Percentiles rank a stretch among this genome's conserved stretches.
Evolutionary conservation across 805 yeast genomes (phyloP).

Genomic region (Pichia phayaonensis): DNA sequence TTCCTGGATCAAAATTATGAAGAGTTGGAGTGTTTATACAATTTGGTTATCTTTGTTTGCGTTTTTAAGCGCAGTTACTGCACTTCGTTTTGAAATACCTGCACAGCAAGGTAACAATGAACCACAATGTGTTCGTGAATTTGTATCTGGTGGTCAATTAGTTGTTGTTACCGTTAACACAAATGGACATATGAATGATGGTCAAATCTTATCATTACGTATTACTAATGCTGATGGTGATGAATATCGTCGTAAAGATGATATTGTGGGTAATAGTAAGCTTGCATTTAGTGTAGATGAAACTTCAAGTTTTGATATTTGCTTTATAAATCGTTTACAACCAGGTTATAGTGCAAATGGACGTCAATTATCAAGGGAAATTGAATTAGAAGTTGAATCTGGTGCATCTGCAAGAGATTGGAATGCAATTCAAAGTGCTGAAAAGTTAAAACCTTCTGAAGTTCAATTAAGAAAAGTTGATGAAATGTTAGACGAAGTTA

Average conservation of each 20-base stretch:
- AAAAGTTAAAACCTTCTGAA: slow-evolving; percentile 88
- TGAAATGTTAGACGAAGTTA: slow-evolving; percentile 78
- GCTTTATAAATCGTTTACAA: slow-evolving; percentile 64
- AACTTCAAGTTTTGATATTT: slow-evolving; percentile 81
- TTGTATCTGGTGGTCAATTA: slow-evolving; percentile 73
- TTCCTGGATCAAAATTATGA: neutral
- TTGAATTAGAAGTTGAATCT: slow-evolving; percentile 87
- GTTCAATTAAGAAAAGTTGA: slow-evolving; percentile 81
- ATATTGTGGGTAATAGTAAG: slow-evolving; percentile 62
- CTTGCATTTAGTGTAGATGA: slow-evolving; percentile 82
- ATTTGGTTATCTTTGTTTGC: slow-evolving; percentile 9
- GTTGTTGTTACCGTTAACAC: slow-evolving; percentile 80
- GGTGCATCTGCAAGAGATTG: slow-evolving; percentile 98
- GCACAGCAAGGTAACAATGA: slow-evolving; percentile 22
- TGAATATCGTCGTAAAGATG: slow-evolving; percentile 71
- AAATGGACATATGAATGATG: slow-evolving; percentile 75
- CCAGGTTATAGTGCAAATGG: slow-evolving; percentile 34
- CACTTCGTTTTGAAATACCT: slow-evolving; percentile 27
- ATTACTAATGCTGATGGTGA: slow-evolving; percentile 79
- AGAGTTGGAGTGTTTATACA: neutral
- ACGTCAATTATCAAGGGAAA: slow-evolving; percentile 44
- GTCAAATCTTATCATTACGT: slow-evolving; percentile 64
- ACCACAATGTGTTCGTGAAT: slow-evolving; percentile 88
- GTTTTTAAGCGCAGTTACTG: slow-evolving; percentile 10
- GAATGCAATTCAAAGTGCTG: slow-evolving; percentile 89